Conservation (phyloP, 352 stramenopile species). For the Pythium insidiosum region DNA sequence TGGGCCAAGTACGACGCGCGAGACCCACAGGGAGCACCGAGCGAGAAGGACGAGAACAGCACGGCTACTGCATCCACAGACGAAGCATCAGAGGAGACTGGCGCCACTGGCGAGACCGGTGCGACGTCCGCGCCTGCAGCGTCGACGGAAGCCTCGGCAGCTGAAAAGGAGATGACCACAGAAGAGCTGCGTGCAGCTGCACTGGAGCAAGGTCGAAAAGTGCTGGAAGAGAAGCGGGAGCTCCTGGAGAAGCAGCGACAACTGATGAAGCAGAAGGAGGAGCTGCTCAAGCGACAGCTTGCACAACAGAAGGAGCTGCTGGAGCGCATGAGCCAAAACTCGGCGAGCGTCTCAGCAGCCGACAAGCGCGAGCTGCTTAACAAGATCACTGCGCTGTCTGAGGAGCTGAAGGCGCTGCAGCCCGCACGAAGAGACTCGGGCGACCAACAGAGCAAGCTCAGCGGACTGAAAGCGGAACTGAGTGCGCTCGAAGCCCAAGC, state of each 20-base stretch:
- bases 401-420: constrained; percentile 59
- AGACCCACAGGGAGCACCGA: constrained; percentile 38
- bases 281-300: constrained; percentile 72
- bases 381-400: constrained; percentile 74
- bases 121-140: neutral
- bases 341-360: constrained; percentile 44
- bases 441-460: constrained; percentile 25
- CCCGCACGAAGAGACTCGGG: constrained; percentile 6
- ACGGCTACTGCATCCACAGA: constrained; percentile 25
- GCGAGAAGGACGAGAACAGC: constrained; percentile 23
- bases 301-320: constrained; percentile 77
- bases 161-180: constrained; percentile 57
- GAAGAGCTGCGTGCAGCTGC: constrained; percentile 66
- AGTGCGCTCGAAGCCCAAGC: constrained; percentile 49
- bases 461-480: constrained; percentile 54
- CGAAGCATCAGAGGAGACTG: constrained; percentile 4
- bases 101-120: neutral
- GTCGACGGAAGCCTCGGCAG: neutral
- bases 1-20: constrained; percentile 80
- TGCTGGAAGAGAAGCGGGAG: constrained; percentile 83
- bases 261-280: constrained; percentile 80
- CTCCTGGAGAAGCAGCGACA: constrained; percentile 77
- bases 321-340: constrained; percentile 76
- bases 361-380: constrained; percentile 77
- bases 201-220: constrained; percentile 70